These are phyloP conservation scores for Haplosporangium sp. DNA, from an alignment of 371 early-diverging fungal species.

Conservation along the genomic window DNA sequence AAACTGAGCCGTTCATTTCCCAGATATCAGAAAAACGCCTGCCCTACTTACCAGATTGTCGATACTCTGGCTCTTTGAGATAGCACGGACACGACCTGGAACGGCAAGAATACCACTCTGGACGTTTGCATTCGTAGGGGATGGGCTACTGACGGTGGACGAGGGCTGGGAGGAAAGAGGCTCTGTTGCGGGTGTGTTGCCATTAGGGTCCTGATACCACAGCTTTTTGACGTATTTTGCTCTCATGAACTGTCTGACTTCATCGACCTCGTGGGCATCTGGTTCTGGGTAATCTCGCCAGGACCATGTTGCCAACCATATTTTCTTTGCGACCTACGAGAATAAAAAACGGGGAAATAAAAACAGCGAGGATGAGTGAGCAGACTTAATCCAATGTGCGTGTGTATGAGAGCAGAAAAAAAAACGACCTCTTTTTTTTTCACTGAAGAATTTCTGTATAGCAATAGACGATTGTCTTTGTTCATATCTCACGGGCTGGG, in stretches of 20 bases:
- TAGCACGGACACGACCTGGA: slow-evolving; percentile 17
- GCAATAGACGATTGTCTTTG: too few species aligned
- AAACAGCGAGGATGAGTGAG: slow-evolving; percentile 7
- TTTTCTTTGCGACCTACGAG: slow-evolving; percentile 39
- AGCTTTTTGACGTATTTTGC: slow-evolving; percentile 52
- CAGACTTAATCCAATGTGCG: background rate
- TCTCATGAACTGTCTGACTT: slow-evolving; percentile 50
- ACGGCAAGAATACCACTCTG: slow-evolving; percentile 6
- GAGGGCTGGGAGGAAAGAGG: background rate
- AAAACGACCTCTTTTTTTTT: too few species aligned
- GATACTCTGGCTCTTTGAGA: slow-evolving; percentile 22
- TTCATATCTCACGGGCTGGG: background rate
- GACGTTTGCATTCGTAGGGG: background rate
- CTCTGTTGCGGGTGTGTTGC: slow-evolving; percentile 2
- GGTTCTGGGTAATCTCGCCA: slow-evolving; percentile 54
- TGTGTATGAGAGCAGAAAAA: background rate
- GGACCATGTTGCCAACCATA: slow-evolving; percentile 54
- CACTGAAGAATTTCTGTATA: too few species aligned
- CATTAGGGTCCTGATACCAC: slow-evolving; percentile 42
- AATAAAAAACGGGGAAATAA: background rate
- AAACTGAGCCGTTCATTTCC: too few species aligned
- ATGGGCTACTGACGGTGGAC: background rate
- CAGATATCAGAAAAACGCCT: too few species aligned
- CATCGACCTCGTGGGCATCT: slow-evolving; percentile 43
- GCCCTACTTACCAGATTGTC: slow-evolving; percentile 22